These are phyloP conservation scores for Starmera caribaea DNA, from an alignment of 805 yeast genomes.

Conservation along the genomic window DNA sequence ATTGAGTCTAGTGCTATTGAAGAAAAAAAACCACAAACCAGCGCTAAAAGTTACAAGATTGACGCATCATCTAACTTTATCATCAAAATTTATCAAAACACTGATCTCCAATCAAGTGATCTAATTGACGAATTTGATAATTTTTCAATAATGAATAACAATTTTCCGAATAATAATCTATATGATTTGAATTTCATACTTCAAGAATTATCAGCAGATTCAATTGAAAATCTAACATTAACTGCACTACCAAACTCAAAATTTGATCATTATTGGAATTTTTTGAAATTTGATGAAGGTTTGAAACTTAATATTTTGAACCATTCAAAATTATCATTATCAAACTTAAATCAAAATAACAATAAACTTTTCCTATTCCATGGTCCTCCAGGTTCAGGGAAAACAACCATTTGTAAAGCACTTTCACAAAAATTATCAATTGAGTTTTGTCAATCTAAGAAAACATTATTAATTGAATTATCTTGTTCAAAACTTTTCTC, in stretches of 20 bases:
- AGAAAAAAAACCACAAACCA: not conserved
- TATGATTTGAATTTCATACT: slow-evolving; percentile 7
- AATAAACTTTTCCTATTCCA: slow-evolving; percentile 21
- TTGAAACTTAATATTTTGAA: slow-evolving; percentile 1
- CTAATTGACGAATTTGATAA: slow-evolving; percentile 20
- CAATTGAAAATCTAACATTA: slow-evolving; percentile 9
- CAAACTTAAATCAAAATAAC: slow-evolving; percentile 3
- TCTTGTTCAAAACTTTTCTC: slow-evolving; percentile 34
- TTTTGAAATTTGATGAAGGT: slow-evolving; percentile 20
- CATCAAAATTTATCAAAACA: not conserved
- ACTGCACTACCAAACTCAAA: slow-evolving; percentile 20
- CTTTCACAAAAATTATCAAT: slow-evolving; percentile 31
- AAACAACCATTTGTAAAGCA: slow-evolving; percentile 32
- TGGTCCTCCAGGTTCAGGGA: slow-evolving; percentile 41
- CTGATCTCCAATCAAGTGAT: not conserved
- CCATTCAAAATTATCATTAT: slow-evolving; percentile 1
- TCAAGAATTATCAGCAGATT: slow-evolving; percentile 10
- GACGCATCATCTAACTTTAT: not conserved
- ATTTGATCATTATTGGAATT: slow-evolving; percentile 26
- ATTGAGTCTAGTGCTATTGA: not conserved
- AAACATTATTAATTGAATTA: slow-evolving; percentile 28
- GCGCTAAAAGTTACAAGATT: not conserved
- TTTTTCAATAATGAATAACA: slow-evolving; percentile 16
- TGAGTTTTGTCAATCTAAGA: slow-evolving; percentile 7
- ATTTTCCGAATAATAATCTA: not conserved